Base-by-base conservation (phyloP, 345 rosid species). In the Sonneratia alba region DNA sequence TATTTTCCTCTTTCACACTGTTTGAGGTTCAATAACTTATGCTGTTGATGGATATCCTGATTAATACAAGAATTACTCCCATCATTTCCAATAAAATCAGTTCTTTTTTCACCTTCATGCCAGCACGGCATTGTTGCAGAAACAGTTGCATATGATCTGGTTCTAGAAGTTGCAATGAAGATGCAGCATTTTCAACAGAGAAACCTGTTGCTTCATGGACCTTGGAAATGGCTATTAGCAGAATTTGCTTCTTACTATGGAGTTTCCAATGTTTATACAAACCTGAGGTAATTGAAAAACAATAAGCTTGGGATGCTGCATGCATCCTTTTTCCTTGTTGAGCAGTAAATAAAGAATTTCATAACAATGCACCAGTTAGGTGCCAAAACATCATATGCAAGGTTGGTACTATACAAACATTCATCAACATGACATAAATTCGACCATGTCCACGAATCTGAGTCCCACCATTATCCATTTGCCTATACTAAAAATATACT, bases 51-150 rank as follows among this genome's bases (percentile, higher is more conserved):
- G 13, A 59, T 11, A 22, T 34, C 36, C 66, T 62, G 37, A 62
- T 13, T 62, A n/a, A n/a, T 18, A 57, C 21, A 22, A 7, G 18
- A 16, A 21, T 37, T 42, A 5, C 12, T 16, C 24, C 15, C 69
- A 11, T 21, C n/a, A 19, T 16, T 13, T 66, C 22, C 22, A 14
- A 67, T 68, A 32, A 67, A 67, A 7, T n/a, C 16, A 16, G 8
- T 36, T 21, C 15, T 40, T 68, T 69, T 53, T 78, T 56, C 74
- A 70, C 76, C 79, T 68, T 49, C 81, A 56, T 48, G 51, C 27
- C 73, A 95, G 99, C 92, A 87, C 78, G 97, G 97, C 67, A 87
- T 97, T 73, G 97, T 95, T 57, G 99, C 97, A 2, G 99, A 95
- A 79, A 95, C 99, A 67, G 99, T 95, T 51, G 97, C 97, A 48